Evolutionary conservation across 345 rosid species (phyloP), one percentile per base, ranked within the genome.

Genomic region (Nasturtium officinale): DNA sequence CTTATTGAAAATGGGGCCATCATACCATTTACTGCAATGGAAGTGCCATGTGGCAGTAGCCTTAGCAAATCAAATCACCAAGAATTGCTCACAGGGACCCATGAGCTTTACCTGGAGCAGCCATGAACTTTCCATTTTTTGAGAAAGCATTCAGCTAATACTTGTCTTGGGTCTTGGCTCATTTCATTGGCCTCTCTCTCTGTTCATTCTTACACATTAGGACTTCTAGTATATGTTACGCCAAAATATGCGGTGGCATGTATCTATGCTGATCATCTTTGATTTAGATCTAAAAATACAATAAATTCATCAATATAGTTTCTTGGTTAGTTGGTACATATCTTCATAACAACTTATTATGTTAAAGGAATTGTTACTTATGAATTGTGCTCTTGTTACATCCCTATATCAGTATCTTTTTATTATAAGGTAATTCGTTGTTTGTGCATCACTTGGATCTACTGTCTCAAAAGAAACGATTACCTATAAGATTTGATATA

Each of bases 81-180:
- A 13, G 69, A 71, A 47, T 71, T 77, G 73, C 80, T 71, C 56
- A 23, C 43, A 77, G 77, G 80, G 77, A 23, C 80, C 80, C 77
- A 65, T 71, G 72, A 77, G 51, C 80, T 77, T 42, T 65, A 65
- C 42, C 56, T 71, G 25, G 38, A 65, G 80, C 80, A 71, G 73
- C 73, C 80, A 58, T 65, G 40, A 65, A 32, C 58, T 60, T 69
- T 65, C 54, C 16, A 51, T 29, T 30, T 77, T 65, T 23, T 23
- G 25, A 23, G 25, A 23, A 23, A 23, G 25, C 25, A 23, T 23
- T 76, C 35, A 64, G 61, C 46, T 57, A n/a, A 51, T 33, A 59
- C 76, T 78, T 9, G 40, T 50, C 30, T 65, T 65, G 67, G 65
- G n/a, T 71, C 77, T 66, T 75, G 62, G 35, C 43, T 54, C 65